These are phyloP conservation scores for Teunomyces funiuensis DNA, from an alignment of 805 yeast genomes.

Conservation along the genomic window DNA sequence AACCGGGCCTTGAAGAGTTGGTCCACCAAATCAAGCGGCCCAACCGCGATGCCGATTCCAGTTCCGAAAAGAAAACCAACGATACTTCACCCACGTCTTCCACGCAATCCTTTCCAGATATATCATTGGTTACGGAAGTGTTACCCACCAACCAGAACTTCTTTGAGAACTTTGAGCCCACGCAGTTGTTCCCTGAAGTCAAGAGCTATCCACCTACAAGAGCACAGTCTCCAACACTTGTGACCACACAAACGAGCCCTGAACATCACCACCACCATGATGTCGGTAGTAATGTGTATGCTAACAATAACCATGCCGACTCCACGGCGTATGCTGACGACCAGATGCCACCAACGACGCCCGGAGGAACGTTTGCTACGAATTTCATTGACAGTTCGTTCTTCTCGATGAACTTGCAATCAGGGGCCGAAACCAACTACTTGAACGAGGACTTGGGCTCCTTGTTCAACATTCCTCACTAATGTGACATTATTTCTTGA, in stretches of 20 bases:
- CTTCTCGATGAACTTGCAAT: slow-evolving; percentile 44
- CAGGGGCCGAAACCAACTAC: slow-evolving; percentile 26
- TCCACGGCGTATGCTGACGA: neutral
- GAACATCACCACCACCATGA: slow-evolving; percentile 1
- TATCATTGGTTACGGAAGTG: slow-evolving; percentile 54
- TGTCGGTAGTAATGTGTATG: slow-evolving; percentile 32
- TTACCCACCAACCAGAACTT: slow-evolving; percentile 47
- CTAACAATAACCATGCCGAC: slow-evolving; percentile 24
- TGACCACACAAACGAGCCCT: slow-evolving; percentile 7
- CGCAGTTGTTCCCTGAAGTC: slow-evolving; percentile 51
- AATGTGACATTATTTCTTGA: slow-evolving; percentile 4
- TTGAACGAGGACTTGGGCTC: slow-evolving; percentile 26
- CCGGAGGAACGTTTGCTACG: slow-evolving; percentile 29
- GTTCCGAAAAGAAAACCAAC: slow-evolving; percentile 9
- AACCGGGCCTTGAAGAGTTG: slow-evolving; percentile 31
- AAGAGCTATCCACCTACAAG: slow-evolving; percentile 39
- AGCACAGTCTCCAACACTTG: slow-evolving; percentile 32
- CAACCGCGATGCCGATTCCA: slow-evolving; percentile 4
- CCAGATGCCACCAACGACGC: slow-evolving; percentile 17
- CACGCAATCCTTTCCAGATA: slow-evolving; percentile 46
- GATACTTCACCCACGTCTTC: slow-evolving; percentile 38
- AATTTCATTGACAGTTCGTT: slow-evolving; percentile 43
- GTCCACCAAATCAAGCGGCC: slow-evolving; percentile 32
- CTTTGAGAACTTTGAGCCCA: slow-evolving; percentile 55
- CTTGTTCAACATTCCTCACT: slow-evolving; percentile 27